Conservation (phyloP, 2,329 filamentous ascomycete genomes). For the Xylaria multiplex region DNA sequence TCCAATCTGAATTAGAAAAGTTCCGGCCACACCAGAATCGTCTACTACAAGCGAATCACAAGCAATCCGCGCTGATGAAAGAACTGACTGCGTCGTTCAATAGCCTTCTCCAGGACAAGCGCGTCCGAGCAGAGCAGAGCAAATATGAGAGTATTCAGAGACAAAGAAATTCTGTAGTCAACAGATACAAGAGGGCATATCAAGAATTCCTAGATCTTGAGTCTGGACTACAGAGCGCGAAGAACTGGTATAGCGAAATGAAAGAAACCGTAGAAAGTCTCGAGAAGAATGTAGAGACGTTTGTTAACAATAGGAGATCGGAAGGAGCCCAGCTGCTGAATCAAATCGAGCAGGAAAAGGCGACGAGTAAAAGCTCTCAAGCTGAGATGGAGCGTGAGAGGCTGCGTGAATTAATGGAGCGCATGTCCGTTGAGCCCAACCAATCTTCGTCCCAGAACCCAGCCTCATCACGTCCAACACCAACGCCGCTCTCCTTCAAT, state of each 20-base stretch:
- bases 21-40: conserved; percentile 93
- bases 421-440: conserved; percentile 84
- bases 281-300: conserved; percentile 94
- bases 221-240: conserved; percentile 85
- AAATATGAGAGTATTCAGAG: conserved; percentile 91
- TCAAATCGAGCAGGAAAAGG: conserved; percentile 84
- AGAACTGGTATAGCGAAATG: conserved; percentile 96
- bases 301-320: conserved; percentile 91
- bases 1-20: conserved; percentile 97
- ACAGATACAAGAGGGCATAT: conserved; percentile 89
- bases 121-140: conserved; percentile 91
- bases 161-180: conserved; percentile 82
- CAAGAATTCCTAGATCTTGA: conserved; percentile 92
- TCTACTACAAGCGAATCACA: conserved; percentile 92
- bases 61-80: conserved; percentile 93
- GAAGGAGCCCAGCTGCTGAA: conserved; percentile 90
- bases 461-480: conserved; percentile 53
- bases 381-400: conserved; percentile 89
- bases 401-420: conserved; percentile 89
- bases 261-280: conserved; percentile 91
- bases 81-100: conserved; percentile 91
- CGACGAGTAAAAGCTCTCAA: conserved; percentile 65
- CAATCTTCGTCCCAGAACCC: conserved; percentile 54
- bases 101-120: conserved; percentile 88
- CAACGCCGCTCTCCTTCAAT: conserved; percentile 60